Evolutionary conservation across 345 rosid genomes (phyloP), one percentile per base, ranked within the genome.

Genomic region (Aquilaria malaccensis): DNA sequence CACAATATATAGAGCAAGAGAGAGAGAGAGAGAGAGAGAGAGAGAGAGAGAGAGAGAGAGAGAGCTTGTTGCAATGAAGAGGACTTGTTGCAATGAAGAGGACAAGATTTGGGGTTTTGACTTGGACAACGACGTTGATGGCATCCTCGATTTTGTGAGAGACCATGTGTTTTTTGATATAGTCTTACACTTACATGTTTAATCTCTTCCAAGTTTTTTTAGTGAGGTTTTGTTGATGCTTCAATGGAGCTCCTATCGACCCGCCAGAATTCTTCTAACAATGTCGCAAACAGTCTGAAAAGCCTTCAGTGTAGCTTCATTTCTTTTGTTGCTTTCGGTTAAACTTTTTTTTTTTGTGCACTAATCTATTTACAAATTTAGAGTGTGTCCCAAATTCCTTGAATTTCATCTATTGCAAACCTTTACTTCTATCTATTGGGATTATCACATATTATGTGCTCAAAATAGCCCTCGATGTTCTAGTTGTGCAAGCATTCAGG

Each of bases 101-200:
- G 58, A 94, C 89, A 66, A 96, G 97, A 83, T 90, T 96, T 62
- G 87, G 55, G 76, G 93, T 77, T 80, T 90, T 90, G 59, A 92
- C 95, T 71, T 92, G 80, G 64, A 94, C 97, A 64, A 97, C 92
- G 60, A 97, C 99, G 80, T 93, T 93, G 65, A 93, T 96, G 77
- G 98, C 98, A 68, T 90, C 99, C 73, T 94, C 97, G 60, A 94
- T 94, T 77, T 81, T 94, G 65, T 96, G 92, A 49, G 96, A 90
- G 63, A 88, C 95, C 82, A 77, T 45, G 73, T 94, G 91, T 83
- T 85, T 86, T 77, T 90, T 93, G 58, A 90, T 78, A 66, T 90
- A 91, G 74, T 94, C 99, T 67, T 88, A 97, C 64, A 91, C 95
- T 51, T 97, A 83, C 99, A 94, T 89, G 77, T 63, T 77, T 69